Evolutionary conservation across 2,329 filamentous ascomycete genomes (phyloP), one percentile per base, ranked within the genome.

Genomic region (Ascochyta pisi): DNA sequence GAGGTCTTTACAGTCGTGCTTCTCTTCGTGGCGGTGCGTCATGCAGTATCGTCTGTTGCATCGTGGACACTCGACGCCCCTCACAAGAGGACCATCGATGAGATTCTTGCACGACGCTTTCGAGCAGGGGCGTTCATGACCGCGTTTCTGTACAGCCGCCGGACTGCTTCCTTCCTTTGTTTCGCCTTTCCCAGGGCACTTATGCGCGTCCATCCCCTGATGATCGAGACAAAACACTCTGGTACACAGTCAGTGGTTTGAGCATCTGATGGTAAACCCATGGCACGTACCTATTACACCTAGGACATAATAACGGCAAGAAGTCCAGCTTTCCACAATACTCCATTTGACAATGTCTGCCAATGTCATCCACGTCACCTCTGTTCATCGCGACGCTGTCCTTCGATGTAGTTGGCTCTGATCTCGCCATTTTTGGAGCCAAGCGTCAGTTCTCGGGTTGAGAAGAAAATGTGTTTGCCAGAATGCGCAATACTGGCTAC

Each of bases 291-390:
- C 82, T 82, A 69, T 79, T 84, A 79, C 95, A 99, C 65, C 90
- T 95, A 74, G 96, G 91, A 80, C 95, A 99, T 71, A 87, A 84
- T 77, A 98, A 98, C 4, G 95, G 95, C 4, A 99, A 86, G 76
- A 99, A 98, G 78, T 98, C 95, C 58, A 98, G 90, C 73, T 95
- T 90, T 74, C 93, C 89, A 82, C 95, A 99, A 82, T 92, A 96
- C 63, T 89, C 82, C 78, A 90, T 89, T 76, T 97, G 87, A 84
- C 95, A 99, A 81, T 97, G 93, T 60, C 86, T 86, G 76, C 95
- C 95, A 66, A 98, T 89, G 23, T 93, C 85, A 68, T 91, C 89
- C 43, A 93, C 89, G 77, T 97, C 93, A 73, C 83, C 83, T 33
- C 58, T 61, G n/a, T 53, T 33, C 89, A 93, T 93, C 60, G 83